These are phyloP conservation scores for Lepiota brunneoincarnata DNA, from an alignment of 768 basidiomycete species.

Conservation along the genomic window DNA sequence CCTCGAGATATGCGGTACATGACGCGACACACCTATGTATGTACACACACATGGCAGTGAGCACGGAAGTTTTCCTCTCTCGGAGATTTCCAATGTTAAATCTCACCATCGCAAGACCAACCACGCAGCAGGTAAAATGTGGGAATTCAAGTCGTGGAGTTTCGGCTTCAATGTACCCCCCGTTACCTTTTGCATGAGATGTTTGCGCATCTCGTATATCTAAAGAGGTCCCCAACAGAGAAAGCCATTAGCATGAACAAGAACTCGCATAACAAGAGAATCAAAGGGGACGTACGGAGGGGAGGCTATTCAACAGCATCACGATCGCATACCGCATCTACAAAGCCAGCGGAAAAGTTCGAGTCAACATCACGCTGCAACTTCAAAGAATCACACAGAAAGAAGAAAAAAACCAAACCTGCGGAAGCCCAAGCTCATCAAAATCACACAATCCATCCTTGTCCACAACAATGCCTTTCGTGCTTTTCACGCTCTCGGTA, in stretches of 20 bases:
- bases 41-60: background rate
- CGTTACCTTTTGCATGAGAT: constrained; percentile 50
- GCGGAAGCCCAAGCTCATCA: constrained; percentile 36
- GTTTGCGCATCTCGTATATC: constrained; percentile 57
- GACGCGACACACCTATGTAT: constrained; percentile 63
- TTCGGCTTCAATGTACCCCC: constrained; percentile 52
- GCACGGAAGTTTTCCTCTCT: background rate
- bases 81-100: background rate
- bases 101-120: constrained; percentile 58
- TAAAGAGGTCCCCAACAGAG: constrained; percentile 15
- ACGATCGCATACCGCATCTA: constrained; percentile 49
- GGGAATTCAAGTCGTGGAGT: constrained; percentile 47
- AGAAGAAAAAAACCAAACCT: constrained; percentile 28
- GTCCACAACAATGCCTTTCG: constrained; percentile 14
- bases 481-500: background rate
- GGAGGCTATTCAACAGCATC: constrained; percentile 42
- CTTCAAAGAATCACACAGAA: background rate
- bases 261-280: background rate
- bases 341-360: background rate
- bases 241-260: background rate
- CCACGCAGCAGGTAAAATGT: constrained; percentile 61
- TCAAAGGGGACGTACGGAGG: constrained; percentile 36
- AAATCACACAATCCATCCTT: constrained; percentile 48
- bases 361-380: background rate
- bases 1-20: constrained; percentile 69